Evolutionary conservation across 139 green algal species (phyloP), one percentile per base, ranked within the genome.

Genomic region (Tetradesmus lagerheimii): DNA sequence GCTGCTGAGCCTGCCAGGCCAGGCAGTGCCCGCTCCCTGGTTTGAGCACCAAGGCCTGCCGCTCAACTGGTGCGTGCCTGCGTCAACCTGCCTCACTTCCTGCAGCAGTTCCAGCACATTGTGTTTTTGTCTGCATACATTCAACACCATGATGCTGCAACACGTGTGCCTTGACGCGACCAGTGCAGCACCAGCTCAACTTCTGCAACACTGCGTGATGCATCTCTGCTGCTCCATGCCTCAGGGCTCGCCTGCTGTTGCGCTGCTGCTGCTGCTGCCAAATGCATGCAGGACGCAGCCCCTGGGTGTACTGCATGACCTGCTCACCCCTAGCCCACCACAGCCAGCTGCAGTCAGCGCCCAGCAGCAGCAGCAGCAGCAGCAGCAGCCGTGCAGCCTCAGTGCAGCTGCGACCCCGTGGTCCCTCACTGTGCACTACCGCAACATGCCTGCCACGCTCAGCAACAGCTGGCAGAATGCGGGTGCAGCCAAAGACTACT

Each of bases 31-130:
- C 2, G 89, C 78, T 0, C 94, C 94, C 15, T 96, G 94, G 94
- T 93, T 96, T 31, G 92, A 95, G 57, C 90, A 87, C 66, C 15
- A 82, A 2, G 91, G 87, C 20, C 82, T 94, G 38, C 88, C 94
- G 0, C 90, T 96, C 25, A 94, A 96, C 37, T 94, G 94, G 94
- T 95, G 87, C 27, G 92, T 78, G 18, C n/a, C n/a, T n/a, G n/a
- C n/a, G n/a, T n/a, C n/a, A n/a, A n/a, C n/a, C n/a, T n/a, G n/a
- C n/a, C n/a, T n/a, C n/a, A n/a, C n/a, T n/a, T n/a, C n/a, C n/a
- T n/a, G 23, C 31, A 39, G 15, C 5, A 31, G 43, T 31, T 45
- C 34, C 45, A 43, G 53, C 62, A 78, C n/a, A 53, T 66, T 78
- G 62, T 15, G 5, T 76, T 43, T 16, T 31, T 31, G 35, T 57